A percentile compares a stretch with the other conserved stretches of the same genome.
phyloP scores from a whole-genome alignment of 805 yeast species.

The Saturnispora galanensis region DNA sequence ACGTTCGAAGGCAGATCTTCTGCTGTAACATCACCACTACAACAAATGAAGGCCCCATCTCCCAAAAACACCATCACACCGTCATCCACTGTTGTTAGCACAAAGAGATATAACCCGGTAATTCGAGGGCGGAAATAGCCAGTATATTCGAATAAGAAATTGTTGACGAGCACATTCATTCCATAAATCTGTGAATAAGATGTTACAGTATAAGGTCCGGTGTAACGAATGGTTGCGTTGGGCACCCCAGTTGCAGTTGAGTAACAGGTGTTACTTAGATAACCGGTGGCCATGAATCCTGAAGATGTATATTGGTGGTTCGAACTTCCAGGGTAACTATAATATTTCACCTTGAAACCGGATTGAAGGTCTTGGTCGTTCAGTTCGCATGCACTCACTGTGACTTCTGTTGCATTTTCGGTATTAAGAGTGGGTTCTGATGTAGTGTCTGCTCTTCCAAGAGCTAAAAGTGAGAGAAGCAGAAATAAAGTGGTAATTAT shows the following conservation, averaged over 20 bases:
- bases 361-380: not conserved
- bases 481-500: no score
- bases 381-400: not conserved
- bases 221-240: not conserved
- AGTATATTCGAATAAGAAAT: slow-evolving; percentile 9
- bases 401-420: not conserved
- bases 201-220: no score
- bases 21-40: slow-evolving; percentile 9
- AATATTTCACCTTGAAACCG: not conserved
- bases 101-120: slow-evolving; percentile 21
- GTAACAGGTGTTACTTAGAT: not conserved
- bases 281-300: not conserved
- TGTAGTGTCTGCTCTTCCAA: no score
- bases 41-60: slow-evolving; percentile 27
- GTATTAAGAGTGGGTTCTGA: no score
- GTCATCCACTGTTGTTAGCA: slow-evolving; percentile 21
- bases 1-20: not conserved
- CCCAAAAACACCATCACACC: slow-evolving; percentile 24
- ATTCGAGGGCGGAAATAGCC: slow-evolving; percentile 16
- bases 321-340: not conserved
- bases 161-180: not conserved
- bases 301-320: not conserved
- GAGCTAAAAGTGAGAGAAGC: no score
- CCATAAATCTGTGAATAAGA: no score
- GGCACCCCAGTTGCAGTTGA: not conserved